phyloP scores from a whole-genome alignment of 306 rosid genomes.

The Fragaria ananassa region DNA sequence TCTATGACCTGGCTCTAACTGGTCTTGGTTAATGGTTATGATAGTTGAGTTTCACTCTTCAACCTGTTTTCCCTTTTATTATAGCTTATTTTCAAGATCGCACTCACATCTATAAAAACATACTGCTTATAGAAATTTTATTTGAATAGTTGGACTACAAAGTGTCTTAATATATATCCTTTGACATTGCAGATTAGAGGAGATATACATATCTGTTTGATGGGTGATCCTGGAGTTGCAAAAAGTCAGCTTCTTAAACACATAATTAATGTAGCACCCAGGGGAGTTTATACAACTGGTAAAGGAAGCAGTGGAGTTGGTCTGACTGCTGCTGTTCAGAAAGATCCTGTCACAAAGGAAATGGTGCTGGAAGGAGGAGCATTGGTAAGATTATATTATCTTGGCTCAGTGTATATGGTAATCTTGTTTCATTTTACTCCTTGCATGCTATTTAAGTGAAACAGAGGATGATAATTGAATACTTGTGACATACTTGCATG shows the following conservation, averaged over 20 bases:
- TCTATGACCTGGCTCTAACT: neutral
- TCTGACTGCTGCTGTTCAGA: constrained; percentile 98
- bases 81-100: neutral
- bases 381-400: constrained; percentile 57
- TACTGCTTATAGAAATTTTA: neutral
- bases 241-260: constrained; percentile 99
- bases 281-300: constrained; percentile 97
- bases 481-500: neutral
- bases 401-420: constrained; percentile 1
- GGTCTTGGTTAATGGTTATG: neutral
- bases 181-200: constrained; percentile 77
- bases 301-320: constrained; percentile 99
- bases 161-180: neutral
- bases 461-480: neutral
- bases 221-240: constrained; percentile 99
- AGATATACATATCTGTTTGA: constrained; percentile 89
- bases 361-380: constrained; percentile 99
- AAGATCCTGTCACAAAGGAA: constrained; percentile 96
- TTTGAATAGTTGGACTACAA: neutral
- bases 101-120: neutral
- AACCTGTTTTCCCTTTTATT: neutral
- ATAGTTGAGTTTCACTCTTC: neutral
- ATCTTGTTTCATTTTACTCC: constrained; percentile 10
- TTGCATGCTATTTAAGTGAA: constrained; percentile 8
- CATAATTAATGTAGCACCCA: constrained; percentile 91